Base-by-base conservation (phyloP, 2,329 filamentous ascomycete genomes). In the Dichotomopilus funicola region DNA sequence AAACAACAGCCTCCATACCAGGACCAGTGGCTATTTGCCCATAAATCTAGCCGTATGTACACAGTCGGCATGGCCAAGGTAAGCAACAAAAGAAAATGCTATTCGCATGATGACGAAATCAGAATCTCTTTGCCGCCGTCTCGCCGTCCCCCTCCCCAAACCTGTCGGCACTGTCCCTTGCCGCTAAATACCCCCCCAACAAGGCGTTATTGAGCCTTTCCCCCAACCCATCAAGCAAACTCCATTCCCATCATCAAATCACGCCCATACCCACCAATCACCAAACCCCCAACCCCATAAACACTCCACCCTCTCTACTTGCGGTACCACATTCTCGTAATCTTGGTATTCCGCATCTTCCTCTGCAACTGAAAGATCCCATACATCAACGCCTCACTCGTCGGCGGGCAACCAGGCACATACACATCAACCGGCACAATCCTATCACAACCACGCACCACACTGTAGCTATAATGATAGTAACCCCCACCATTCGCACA, bases 391-490 rank as follows among this genome's bases (percentile, higher is more conserved):
- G 76, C 75, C 66, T 78, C 75, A 34, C 71, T 66, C 10, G 75
- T 73, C 7, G 71, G 79, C 61, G 75, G 75, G 71, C 84, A 87
- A 0, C 84, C 84, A 1, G 84, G 84, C 4, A 87, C 79, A 64
- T 85, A 87, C 9, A 87, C 78, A 67, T 87, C 84, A 12, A 87
- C 84, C 0, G 85, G 85, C 4, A 87, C 74, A 62, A 87, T 79
- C 7, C 84, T 71, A 68, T 87, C 85, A 56, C 83, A 83, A 0
- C 84, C 84, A 40, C 85, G 73, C 10, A 83, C 77, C 12, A 87
- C 83, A 50, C 74, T 79, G 70, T 88, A 88, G 66, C 81, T 85
- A 70, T 88, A 88, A 68, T 88, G 85, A 69, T 88, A 88, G 70
- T 88, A 88, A 10, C 85, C 85, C 55, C 85, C 85, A 27, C 85